These are phyloP conservation scores for Leptographium wingfieldii DNA, from an alignment of 2,329 filamentous ascomycete genomes.

Conservation along the genomic window DNA sequence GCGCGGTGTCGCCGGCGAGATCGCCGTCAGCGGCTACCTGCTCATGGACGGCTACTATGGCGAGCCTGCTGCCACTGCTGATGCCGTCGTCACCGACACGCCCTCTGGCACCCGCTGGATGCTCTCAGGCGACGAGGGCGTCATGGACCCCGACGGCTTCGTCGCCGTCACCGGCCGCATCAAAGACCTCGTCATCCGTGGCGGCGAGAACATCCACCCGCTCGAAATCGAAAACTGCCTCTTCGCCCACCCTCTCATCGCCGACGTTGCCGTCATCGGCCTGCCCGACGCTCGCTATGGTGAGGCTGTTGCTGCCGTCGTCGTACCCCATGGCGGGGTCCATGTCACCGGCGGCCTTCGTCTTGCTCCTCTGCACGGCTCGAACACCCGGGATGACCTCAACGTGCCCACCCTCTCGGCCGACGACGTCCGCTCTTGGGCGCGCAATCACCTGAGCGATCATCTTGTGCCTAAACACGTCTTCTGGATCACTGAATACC, in stretches of 20 bases:
- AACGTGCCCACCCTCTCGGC: slow-evolving; percentile 26
- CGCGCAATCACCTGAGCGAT: slow-evolving; percentile 51
- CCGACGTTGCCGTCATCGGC: slow-evolving; percentile 73
- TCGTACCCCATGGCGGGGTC: slow-evolving; percentile 40
- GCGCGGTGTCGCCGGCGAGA: slow-evolving; percentile 59
- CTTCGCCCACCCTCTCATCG: slow-evolving; percentile 55
- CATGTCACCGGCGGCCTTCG: slow-evolving; percentile 15
- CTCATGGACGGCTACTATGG: slow-evolving; percentile 87
- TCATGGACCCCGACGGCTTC: slow-evolving; percentile 73
- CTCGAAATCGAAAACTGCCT: slow-evolving; percentile 85
- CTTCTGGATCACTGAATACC: slow-evolving; percentile 77
- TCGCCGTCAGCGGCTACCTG: slow-evolving; percentile 73
- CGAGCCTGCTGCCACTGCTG: slow-evolving; percentile 55
- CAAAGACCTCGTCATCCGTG: slow-evolving; percentile 91
- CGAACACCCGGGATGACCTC: too few relatives aligned
- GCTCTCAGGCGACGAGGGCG: slow-evolving; percentile 83
- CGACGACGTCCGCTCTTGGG: slow-evolving; percentile 58
- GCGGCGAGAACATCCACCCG: slow-evolving; percentile 92
- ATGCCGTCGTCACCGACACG: slow-evolving; percentile 24
- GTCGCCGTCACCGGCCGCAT: slow-evolving; percentile 81
- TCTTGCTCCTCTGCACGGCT: slow-evolving; percentile 1
- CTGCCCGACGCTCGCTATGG: slow-evolving; percentile 73
- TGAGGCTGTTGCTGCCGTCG: slow-evolving; percentile 76
- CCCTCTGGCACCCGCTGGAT: slow-evolving; percentile 53
- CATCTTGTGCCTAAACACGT: slow-evolving; percentile 80